phyloP scores from a whole-genome alignment of 768 basidiomycete species.

The Chalciporus sphaerocephalus region DNA sequence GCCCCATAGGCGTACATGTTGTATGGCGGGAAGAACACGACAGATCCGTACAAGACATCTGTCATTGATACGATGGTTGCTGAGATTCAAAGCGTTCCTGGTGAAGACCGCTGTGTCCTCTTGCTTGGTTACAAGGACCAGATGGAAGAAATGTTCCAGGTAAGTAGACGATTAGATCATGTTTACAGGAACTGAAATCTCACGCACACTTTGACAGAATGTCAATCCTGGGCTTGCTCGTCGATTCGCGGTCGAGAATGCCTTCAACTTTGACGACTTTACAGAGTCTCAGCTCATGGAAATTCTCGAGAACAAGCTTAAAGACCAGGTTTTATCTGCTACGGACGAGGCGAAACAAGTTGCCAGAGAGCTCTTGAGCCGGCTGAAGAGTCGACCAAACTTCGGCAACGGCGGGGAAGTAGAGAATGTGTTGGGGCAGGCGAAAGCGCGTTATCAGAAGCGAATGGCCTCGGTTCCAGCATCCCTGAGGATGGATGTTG shows the following conservation, averaged over 20 bases:
- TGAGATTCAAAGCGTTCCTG: conserved; percentile 64
- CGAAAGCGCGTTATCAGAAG: conserved; percentile 47
- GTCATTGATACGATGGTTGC: conserved; percentile 75
- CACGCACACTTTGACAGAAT: conserved; percentile 38
- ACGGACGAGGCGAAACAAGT: conserved; percentile 53
- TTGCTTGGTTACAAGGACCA: conserved; percentile 62
- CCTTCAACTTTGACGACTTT: conserved; percentile 67
- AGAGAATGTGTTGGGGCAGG: conserved; percentile 52
- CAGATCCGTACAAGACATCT: too few relatives aligned
- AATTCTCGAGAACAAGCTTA: conserved; percentile 55
- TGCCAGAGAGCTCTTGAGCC: conserved; percentile 46
- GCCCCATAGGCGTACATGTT: too few relatives aligned
- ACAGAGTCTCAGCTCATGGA: conserved; percentile 47
- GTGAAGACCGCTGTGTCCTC: conserved; percentile 67
- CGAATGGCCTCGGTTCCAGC: conserved; percentile 33
- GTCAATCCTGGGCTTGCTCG: conserved; percentile 67
- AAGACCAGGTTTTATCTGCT: conserved; percentile 53
- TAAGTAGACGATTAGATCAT: conserved; percentile 22
- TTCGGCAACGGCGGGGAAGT: conserved; percentile 67
- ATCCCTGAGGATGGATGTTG: conserved; percentile 20
- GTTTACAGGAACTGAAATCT: not conserved
- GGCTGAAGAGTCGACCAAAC: conserved; percentile 44
- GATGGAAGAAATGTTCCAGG: conserved; percentile 75
- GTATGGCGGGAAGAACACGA: too few relatives aligned
- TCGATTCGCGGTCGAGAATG: conserved; percentile 65